A percentile compares a stretch with the other conserved stretches of the same genome.
These are phyloP conservation scores for Apiotrichum montevideense DNA, from an alignment of 1,284 basidiomycete genomes.

Conservation along the genomic window DNA sequence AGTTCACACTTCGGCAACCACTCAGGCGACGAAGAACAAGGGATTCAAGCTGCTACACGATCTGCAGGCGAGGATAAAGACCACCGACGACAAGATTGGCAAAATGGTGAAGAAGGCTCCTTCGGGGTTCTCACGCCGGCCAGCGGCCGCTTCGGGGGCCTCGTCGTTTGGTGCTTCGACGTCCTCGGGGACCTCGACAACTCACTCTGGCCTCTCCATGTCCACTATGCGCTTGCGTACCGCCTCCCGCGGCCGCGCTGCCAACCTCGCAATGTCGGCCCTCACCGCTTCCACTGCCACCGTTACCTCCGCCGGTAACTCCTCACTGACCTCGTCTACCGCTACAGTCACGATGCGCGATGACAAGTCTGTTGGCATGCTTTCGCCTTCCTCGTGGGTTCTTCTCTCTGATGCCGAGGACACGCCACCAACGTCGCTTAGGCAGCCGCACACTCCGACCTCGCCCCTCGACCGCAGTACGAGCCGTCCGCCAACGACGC, in stretches of 20 bases:
- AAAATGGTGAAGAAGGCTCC: slow-evolving; percentile 7
- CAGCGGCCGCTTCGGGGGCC: not conserved
- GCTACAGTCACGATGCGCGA: not conserved
- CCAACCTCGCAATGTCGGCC: slow-evolving; percentile 1
- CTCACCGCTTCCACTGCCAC: slow-evolving; percentile 1
- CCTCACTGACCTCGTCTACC: too few species aligned
- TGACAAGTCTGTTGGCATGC: slow-evolving; percentile 9
- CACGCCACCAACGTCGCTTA: slow-evolving; percentile 18
- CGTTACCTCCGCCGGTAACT: not conserved
- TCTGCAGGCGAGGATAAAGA: slow-evolving; percentile 36
- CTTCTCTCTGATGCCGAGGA: slow-evolving; percentile 34
- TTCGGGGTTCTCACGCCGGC: not conserved
- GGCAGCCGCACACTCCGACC: slow-evolving; percentile 17
- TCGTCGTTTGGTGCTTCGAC: not conserved
- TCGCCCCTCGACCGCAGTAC: slow-evolving; percentile 19
- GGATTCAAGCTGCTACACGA: slow-evolving; percentile 37
- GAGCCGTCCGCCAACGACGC: not conserved
- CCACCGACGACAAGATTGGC: slow-evolving; percentile 38
- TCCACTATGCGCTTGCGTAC: slow-evolving; percentile 12
- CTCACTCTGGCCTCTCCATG: not conserved
- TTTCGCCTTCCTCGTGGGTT: slow-evolving; percentile 41
- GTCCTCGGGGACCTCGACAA: not conserved
- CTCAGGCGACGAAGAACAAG: slow-evolving; percentile 29
- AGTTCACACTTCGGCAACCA: not conserved
- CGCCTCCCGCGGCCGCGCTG: slow-evolving; percentile 6